phyloP scores from a whole-genome alignment of 73 alveolate genomes.

The Tetrahymena malaccensis region DNA sequence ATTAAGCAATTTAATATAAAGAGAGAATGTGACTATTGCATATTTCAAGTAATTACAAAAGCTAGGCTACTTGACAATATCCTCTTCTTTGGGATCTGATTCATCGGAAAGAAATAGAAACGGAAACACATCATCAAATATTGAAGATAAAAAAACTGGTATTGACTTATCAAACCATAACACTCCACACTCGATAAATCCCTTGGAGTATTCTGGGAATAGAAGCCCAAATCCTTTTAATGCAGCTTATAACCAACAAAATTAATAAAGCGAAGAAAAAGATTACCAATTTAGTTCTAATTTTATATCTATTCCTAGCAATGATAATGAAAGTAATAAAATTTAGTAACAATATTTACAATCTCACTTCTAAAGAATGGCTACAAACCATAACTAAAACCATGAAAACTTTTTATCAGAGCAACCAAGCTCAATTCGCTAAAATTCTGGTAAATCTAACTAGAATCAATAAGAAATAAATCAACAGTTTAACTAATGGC shows the following conservation, averaged over 20 bases:
- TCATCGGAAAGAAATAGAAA: background rate
- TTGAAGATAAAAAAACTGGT: background rate
- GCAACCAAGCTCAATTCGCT: background rate
- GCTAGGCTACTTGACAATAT: background rate
- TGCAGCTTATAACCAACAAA: background rate
- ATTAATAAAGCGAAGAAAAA: background rate
- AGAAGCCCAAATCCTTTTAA: background rate
- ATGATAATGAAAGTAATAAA: background rate
- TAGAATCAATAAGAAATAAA: background rate
- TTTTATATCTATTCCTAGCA: background rate
- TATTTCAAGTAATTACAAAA: background rate
- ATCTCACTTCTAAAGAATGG: background rate
- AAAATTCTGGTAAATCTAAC: background rate
- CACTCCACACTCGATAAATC: background rate
- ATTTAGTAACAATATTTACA: background rate
- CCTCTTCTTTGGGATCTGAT: background rate
- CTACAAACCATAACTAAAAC: background rate
- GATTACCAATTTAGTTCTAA: background rate
- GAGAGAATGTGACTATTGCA: background rate
- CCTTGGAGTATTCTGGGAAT: background rate
- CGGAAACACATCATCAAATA: background rate
- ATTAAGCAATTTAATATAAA: background rate
- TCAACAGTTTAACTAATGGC: background rate
- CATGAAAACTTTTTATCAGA: background rate
- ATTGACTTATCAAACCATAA: background rate